Percentiles rank a stretch among this genome's conserved stretches.
Conservation (phyloP, 345 rosid genomes). For the Reutealis trisperma region DNA sequence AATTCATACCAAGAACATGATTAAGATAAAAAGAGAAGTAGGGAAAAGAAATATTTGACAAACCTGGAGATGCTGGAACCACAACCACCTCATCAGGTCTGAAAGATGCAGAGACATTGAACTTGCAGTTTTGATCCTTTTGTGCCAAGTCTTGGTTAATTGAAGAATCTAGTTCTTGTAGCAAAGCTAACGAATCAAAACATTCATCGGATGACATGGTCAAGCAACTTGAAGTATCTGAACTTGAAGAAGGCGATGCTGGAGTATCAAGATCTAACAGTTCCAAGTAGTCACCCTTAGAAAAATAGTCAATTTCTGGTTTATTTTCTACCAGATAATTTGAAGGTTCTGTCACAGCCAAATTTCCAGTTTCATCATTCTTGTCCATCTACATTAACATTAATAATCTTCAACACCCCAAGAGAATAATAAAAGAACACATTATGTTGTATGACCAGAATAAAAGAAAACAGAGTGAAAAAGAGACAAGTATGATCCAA, state of each 20-base stretch:
- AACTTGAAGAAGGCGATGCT: constrained; percentile 45
- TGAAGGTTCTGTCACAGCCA: constrained; percentile 20
- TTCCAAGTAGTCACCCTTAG: constrained; percentile 46
- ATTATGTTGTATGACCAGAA: background rate
- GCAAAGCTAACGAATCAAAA: constrained; percentile 44
- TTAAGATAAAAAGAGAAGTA: background rate
- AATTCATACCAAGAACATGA: background rate
- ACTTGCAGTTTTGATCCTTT: constrained; percentile 24
- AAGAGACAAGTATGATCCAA: background rate
- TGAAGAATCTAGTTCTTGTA: constrained; percentile 42
- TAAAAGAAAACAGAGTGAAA: background rate
- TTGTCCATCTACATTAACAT: constrained; percentile 29
- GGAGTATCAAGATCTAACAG: constrained; percentile 44
- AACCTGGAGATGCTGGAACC: constrained; percentile 41
- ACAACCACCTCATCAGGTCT: constrained; percentile 27
- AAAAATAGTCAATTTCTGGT: constrained; percentile 21
- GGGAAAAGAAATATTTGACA: background rate
- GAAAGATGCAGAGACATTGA: constrained; percentile 26
- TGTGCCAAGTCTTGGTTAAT: constrained; percentile 2
- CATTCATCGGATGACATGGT: constrained; percentile 49
- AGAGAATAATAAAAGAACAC: background rate
- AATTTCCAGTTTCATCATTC: constrained; percentile 18
- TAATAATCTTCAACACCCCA: constrained; percentile 23
- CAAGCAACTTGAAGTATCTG: constrained; percentile 53
- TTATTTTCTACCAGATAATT: constrained; percentile 25